Conservation (phyloP, 2,329 filamentous ascomycete genomes). For the Diaporthe caulivora region DNA sequence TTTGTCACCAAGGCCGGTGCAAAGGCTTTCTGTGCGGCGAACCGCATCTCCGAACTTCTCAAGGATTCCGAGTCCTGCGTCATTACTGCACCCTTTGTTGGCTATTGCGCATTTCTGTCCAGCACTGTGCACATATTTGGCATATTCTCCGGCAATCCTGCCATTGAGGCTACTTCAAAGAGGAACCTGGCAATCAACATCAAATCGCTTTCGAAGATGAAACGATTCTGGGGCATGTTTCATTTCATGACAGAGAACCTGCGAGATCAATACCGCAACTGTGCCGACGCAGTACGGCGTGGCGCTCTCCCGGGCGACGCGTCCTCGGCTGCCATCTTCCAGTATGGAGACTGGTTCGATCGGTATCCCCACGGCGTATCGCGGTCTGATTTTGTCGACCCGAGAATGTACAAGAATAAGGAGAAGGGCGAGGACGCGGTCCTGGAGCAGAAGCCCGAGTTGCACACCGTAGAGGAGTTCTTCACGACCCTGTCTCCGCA, state of each 20-base stretch:
- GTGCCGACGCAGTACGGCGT: constrained; percentile 82
- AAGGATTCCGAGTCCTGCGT: constrained; percentile 84
- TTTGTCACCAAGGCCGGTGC: constrained; percentile 83
- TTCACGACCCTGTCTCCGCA: constrained; percentile 82
- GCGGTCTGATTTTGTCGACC: constrained; percentile 84
- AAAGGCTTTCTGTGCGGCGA: constrained; percentile 85
- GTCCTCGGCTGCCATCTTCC: constrained; percentile 77
- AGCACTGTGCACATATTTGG: constrained; percentile 95
- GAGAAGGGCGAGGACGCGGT: constrained; percentile 89
- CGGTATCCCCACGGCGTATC: constrained; percentile 93
- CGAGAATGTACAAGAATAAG: constrained; percentile 74
- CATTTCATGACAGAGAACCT: constrained; percentile 96
- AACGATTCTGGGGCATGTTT: constrained; percentile 98
- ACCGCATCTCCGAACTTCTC: constrained; percentile 86
- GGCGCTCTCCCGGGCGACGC: constrained; percentile 67
- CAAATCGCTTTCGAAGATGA: constrained; percentile 93
- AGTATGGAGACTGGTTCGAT: constrained; percentile 98
- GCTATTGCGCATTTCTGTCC: constrained; percentile 93
- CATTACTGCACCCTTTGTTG: constrained; percentile 90
- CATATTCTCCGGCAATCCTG: constrained; percentile 86
- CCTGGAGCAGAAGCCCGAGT: constrained; percentile 86
- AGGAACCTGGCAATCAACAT: constrained; percentile 89
- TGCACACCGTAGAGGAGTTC: constrained; percentile 96
- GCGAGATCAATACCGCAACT: constrained; percentile 87
- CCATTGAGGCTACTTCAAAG: constrained; percentile 82